Evolutionary conservation across 768 basidiomycete genomes (phyloP).

Genomic region (Multifurca ochricompacta): DNA sequence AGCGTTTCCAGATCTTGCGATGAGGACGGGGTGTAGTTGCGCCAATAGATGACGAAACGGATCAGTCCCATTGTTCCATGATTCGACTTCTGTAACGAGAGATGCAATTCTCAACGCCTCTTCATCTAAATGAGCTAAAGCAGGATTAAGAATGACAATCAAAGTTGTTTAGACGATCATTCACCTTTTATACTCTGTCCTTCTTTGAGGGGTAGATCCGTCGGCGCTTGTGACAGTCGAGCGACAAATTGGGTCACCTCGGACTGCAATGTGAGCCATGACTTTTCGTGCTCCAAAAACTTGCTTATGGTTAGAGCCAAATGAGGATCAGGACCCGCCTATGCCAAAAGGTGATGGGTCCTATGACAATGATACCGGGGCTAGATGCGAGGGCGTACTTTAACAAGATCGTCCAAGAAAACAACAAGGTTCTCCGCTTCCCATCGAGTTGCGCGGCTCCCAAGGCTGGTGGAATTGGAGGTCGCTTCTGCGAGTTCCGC

Average conservation of each 20-base stretch:
- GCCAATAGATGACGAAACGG: neutral
- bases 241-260: conserved; percentile 8
- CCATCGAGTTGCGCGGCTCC: neutral
- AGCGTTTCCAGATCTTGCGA: conserved; percentile 11
- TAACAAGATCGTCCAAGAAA: conserved; percentile 9
- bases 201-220: conserved; percentile 1
- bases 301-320: conserved; percentile 8
- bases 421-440: conserved; percentile 1
- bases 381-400: neutral
- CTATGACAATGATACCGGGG: neutral
- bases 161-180: neutral
- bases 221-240: conserved; percentile 8
- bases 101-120: conserved; percentile 1
- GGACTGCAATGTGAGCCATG: conserved; percentile 7
- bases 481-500: neutral
- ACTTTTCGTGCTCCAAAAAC: conserved; percentile 19
- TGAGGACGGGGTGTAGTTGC: conserved; percentile 7
- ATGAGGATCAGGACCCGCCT: neutral
- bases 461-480: neutral
- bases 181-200: conserved; percentile 7
- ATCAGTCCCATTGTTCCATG: neutral
- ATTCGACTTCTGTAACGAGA: conserved; percentile 2
- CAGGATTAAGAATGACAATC: neutral
- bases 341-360: neutral
- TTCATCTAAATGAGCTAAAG: conserved; percentile 5